phyloP scores from a whole-genome alignment of 441 rosid species.

The Bruguiera hainesii region DNA sequence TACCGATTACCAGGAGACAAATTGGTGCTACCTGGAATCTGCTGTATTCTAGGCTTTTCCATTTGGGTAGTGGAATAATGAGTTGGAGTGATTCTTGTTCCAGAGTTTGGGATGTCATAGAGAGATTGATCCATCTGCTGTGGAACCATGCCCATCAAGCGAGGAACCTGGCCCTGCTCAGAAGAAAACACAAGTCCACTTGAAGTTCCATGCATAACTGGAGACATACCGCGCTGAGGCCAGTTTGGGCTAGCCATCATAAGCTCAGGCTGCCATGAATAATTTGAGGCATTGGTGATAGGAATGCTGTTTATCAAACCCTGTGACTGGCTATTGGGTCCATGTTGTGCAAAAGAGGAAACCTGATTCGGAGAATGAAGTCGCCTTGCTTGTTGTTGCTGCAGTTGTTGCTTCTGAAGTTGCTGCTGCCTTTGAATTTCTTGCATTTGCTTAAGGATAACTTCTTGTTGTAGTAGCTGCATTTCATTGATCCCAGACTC shows the following conservation, averaged over 20 bases:
- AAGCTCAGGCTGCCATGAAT: constrained; percentile 58
- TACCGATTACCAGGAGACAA: constrained; percentile 48
- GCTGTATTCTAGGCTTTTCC: constrained; percentile 45
- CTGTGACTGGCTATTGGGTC: constrained; percentile 38
- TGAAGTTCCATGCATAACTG: constrained; percentile 52
- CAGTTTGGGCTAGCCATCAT: constrained; percentile 53
- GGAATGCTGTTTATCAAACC: constrained; percentile 59
- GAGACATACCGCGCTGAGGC: constrained; percentile 48
- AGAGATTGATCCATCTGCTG: constrained; percentile 69
- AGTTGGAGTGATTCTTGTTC: constrained; percentile 41
- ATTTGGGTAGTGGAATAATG: constrained; percentile 43
- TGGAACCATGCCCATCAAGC: constrained; percentile 44
- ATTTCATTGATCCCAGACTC: constrained; percentile 60
- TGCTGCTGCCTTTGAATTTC: constrained; percentile 71
- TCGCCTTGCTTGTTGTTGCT: constrained; percentile 49
- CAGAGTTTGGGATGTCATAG: constrained; percentile 55
- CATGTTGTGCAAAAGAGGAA: constrained; percentile 46
- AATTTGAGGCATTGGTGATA: constrained; percentile 55
- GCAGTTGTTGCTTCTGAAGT: constrained; percentile 51
- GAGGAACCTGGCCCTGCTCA: constrained; percentile 52
- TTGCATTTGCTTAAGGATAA: constrained; percentile 62
- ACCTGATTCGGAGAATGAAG: constrained; percentile 43
- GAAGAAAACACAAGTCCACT: constrained; percentile 50
- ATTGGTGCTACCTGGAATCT: constrained; percentile 43
- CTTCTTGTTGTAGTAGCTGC: constrained; percentile 70